Evolutionary conservation across 2,329 filamentous ascomycete genomes (phyloP), one percentile per base, ranked within the genome.

Genomic region (Diaporthe citri): DNA sequence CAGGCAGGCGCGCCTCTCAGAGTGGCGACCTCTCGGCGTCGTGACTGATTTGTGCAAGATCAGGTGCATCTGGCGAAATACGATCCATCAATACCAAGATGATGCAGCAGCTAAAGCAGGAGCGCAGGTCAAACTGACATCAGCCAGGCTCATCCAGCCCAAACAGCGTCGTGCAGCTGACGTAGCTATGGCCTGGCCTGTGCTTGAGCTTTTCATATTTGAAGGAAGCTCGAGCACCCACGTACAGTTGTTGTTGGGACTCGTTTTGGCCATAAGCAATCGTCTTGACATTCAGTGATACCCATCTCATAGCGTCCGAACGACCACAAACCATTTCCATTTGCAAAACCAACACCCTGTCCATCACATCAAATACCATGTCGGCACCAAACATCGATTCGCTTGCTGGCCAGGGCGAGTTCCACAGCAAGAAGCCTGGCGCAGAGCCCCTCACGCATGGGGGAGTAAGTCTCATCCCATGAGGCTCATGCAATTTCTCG

Each of bases 361-460:
- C 12, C n/a, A 20, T n/a, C 28, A 48, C 55, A 46, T 31, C 56
- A 56, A 22, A 20, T 76, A 83, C 56, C 77, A 87, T 88, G 85
- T 86, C 84, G 67, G 83, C 84, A 2, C 43, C 31, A 46, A 91
- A 92, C 81, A 80, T 87, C 57, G 86, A 91, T 34, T 87, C 90
- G 39, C 82, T 91, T 75, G 85, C 83, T 78, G 86, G 87, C 77
- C 86, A 90, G 79, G 90, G 89, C 79, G 86, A 91, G 79, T 92
- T 93, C 81, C 83, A 85, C 77, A 86, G 87, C 76, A 85, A 84
- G 31, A 84, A 90, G 2, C 83, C 86, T 15, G 87, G 85, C 10
- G 83, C 88, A 5, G 86, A 89, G 78, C 91, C 90, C 20, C 79
- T 90, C 59, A 88, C 86, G 39, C 88, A 83, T 43, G 84, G 86